Percentiles rank a stretch among this genome's conserved stretches.
Conservation (phyloP, 2,329 filamentous ascomycete species). For the Nemania abortiva region DNA sequence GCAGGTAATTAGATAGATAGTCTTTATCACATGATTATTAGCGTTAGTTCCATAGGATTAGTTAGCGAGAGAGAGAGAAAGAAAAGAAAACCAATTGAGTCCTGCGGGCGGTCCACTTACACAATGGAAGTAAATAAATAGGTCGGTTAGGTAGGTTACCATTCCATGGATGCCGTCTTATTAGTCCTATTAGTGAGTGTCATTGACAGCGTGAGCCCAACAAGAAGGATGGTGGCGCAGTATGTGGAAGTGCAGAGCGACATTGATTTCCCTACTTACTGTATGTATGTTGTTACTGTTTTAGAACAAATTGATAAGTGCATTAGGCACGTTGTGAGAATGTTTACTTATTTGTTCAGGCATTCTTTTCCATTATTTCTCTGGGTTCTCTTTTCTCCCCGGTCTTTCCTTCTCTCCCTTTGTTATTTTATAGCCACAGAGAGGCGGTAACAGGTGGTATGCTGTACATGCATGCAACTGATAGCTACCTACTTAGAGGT, state of each 20-base stretch:
- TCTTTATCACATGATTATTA: conserved; percentile 6
- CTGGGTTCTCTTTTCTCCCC: no score
- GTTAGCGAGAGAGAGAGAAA: neutral
- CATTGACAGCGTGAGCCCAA: neutral
- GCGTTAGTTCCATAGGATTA: no score
- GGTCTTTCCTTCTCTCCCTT: neutral
- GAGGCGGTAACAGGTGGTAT: neutral
- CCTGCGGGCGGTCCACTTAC: conserved; percentile 20
- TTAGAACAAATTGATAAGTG: neutral
- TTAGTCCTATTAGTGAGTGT: conserved; percentile 6
- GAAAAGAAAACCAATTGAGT: neutral
- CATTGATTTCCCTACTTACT: neutral
- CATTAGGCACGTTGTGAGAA: no score
- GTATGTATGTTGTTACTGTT: neutral
- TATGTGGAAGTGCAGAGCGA: neutral
- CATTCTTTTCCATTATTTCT: neutral
- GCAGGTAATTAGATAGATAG: neutral
- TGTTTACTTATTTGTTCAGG: neutral
- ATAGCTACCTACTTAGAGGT: no score
- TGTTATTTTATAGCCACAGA: neutral
- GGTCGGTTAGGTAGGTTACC: neutral
- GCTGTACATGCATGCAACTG: neutral
- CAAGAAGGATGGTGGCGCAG: no score
- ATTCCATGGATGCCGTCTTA: neutral
- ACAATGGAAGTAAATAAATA: neutral